Base-by-base conservation (phyloP, 2,329 filamentous ascomycete genomes). In the Acrocalymma vagum region DNA sequence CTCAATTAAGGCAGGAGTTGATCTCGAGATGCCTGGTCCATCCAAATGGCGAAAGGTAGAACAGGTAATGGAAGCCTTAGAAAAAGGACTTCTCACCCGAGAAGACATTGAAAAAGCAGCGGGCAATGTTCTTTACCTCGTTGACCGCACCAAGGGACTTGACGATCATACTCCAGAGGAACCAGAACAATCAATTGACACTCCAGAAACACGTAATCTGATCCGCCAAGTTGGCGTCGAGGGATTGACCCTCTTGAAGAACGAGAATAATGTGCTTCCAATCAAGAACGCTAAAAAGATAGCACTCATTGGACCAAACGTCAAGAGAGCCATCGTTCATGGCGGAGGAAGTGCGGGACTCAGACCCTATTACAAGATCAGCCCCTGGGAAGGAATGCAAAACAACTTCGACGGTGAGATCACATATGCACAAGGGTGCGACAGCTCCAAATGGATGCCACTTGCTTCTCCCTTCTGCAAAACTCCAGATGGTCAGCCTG, bases 281-380 rank as follows among this genome's bases (percentile, higher is more conserved):
- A 78, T 87, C 43, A 74, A 74, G 6, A 73, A 73, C 17, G 78
- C 77, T 11, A 77, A 76, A 41, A 85, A 78, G 59, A 77, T 87
- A 41, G 84, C 84, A 3, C 76, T 87, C 43, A 86, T 87, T 35
- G 84, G 84, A 0, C 84, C 84, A 1, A 87, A 87, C 47, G 83
- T 83, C 14, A 85, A 86, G 60, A 73, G 83, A 38, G 80, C 84
- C 1, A 85, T 87, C 49, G 83, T 82, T n/a, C 82, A 81, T 11
- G 84, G 85, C 33, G 84, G 84, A 26, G 84, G 85, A 33, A 87
- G 84, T 56, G 84, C 85, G 13, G 85, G 81, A 48, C 69, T 87
- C 31, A 86, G 86, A 60, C 83, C 85, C 0, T 87, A 87, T 65
- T 87, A 87, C 64, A 83, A 76, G 51, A 84, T 82, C 2, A 74